These are phyloP conservation scores for Chlamydomonas sp. DNA, from an alignment of 139 green algal genomes.

Conservation along the genomic window DNA sequence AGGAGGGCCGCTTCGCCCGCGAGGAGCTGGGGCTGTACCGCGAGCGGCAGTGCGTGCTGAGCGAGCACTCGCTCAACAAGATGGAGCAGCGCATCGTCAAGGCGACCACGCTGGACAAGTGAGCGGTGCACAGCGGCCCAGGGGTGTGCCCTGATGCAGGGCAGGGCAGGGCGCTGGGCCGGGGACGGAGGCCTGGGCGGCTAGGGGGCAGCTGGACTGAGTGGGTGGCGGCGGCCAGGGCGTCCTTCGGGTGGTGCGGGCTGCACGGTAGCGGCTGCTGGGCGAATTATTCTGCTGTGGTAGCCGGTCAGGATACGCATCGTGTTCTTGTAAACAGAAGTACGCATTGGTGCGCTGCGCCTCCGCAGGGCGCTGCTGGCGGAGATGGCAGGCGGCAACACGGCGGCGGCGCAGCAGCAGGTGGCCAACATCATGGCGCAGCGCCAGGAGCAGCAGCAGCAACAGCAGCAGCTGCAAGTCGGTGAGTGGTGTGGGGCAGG, in stretches of 20 bases:
- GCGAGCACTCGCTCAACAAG: conserved; percentile 45
- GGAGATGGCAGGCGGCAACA: conserved; percentile 24
- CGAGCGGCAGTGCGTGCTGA: conserved; percentile 36
- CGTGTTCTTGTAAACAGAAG: no score
- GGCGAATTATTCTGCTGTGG: not conserved
- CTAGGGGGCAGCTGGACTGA: no score
- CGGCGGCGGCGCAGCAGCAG: conserved; percentile 22
- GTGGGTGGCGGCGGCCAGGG: no score
- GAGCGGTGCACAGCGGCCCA: not conserved
- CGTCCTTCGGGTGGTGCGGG: no score
- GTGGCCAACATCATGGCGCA: conserved; percentile 23
- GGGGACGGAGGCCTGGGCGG: no score
- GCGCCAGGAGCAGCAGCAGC: conserved; percentile 19
- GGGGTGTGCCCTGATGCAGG: no score
- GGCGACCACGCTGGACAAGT: conserved; percentile 34
- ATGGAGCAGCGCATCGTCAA: conserved; percentile 54
- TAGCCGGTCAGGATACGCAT: not conserved
- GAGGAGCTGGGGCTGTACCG: conserved; percentile 56
- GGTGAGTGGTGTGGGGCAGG: not conserved
- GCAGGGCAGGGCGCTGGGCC: no score
- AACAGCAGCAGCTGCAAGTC: conserved; percentile 24
- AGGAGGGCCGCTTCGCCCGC: conserved; percentile 24
- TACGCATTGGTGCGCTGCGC: no score
- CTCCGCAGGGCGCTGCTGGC: conserved; percentile 8
- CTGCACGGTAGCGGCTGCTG: no score